Evolutionary conservation across 73 alveolate genomes (phyloP), one percentile per base, ranked within the genome.

Genomic region (Symbiodinium pilosum): DNA sequence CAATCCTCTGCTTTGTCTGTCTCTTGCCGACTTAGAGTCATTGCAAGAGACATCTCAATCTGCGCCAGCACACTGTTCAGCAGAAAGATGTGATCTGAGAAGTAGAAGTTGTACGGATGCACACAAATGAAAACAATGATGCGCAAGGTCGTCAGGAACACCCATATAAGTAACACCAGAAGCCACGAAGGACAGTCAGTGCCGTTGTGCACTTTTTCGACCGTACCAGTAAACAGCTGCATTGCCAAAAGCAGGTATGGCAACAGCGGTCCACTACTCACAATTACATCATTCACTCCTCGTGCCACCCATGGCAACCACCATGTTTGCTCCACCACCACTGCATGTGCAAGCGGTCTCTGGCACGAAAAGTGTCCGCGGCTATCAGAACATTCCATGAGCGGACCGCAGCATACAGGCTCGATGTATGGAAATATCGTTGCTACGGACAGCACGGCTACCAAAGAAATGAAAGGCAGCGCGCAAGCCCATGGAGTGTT

Each of bases 31-130:
- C 30, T 34, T 3, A 64, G 30, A 9, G 81, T 64, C 81, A 64
- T 64, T 18, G 68, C 43, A 14, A n/a, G 42, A 18, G 68, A 87
- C 73, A 87, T 87, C 94, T 87, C 59, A 16, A 87, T 77, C 77
- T 87, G 94, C 7, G 94, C 94, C 85, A 87, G n/a, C 94, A 87
- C 59, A 32, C 85, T 52, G 41, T 32, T 59, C 86, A 87, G 85
- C 34, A 87, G 94, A 59, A 87, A 73, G 20, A 87, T 87, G 69
- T 87, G 94, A n/a, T 87, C 94, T 21, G 94, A 87, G 68, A 87
- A 44, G n/a, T 56, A 87, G 34, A 38, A 39, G 43, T 87, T 43
- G 38, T 64, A 64, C 34, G 81, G 81, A 28, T 64, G 81, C 30
- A 64, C 38, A n/a, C 32, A 24, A n/a, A 64, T 64, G 81, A 64